Evolutionary conservation across 2,329 filamentous ascomycete genomes (phyloP), one percentile per base, ranked within the genome.

Genomic region (Simplicillium aogashimaense): DNA sequence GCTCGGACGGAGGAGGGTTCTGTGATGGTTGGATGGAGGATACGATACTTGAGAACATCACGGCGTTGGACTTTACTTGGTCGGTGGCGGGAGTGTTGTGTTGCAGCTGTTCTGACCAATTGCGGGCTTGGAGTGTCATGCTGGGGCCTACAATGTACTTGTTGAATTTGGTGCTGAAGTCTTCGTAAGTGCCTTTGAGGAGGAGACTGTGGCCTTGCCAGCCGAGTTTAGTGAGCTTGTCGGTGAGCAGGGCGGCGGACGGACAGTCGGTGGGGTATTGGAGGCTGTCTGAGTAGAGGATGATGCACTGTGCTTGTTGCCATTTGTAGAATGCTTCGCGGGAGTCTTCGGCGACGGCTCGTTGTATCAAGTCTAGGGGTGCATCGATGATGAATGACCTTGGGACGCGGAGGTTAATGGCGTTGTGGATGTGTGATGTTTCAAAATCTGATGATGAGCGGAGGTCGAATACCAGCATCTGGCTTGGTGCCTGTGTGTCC

Each of bases 161-260:
- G 43, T 66, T 65, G 45, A 73, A 76, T 0, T 69, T 70, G 18
- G 61, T 59, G 13, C 69, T 71, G 44, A 76, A 76, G 45, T 76
- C 72, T 36, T 64, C 63, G 49, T 71, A 77, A 39, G 73, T 69
- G 0, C 73, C 72, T 48, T 75, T 75, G 29, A 77, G 60, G 7
- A 76, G 58, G 47, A 76, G 76, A 43, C 63, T 69, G 32, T 66
- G 64, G 2, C 73, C 73, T 1, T 47, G 45, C 73, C 73, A 77
- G 16, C 65, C 67, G 46, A 64, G 61, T 13, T 52, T 51, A 37
- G 56, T 64, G 39, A 77, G 59, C 43, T 70, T 72, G 31, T 61
- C 53, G 15, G 64, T 52, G 3, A 77, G 49, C 0, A 63, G 53
- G 12, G 65, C 61, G 3, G 72, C 70, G 2, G 65, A 53, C 1